Base-by-base conservation (phyloP, 345 rosid species). In the Populus deltoides region DNA sequence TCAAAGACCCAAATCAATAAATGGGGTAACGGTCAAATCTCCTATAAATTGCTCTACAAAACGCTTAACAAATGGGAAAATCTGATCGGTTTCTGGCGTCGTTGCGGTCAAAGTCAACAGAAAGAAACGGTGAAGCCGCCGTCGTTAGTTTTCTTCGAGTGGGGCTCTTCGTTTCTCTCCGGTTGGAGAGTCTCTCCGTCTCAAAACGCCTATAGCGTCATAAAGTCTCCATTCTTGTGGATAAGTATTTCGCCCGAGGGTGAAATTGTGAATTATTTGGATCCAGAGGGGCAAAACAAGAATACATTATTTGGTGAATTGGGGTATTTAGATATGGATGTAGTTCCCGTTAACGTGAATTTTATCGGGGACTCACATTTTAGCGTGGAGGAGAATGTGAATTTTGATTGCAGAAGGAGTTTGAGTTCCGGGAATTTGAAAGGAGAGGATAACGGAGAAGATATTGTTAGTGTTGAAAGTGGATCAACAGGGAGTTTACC, bases 51-150 rank as follows among this genome's bases (percentile, higher is more conserved):
- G 78, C 96, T 95, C 31, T 93, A 90, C 88, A 80, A 70, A 73
- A 91, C 90, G 72, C 94, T 93, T 5, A 75, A 25, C 55, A 82
- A 82, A 43, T 90, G 94, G 82, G 96, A 91, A 47, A 85, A 86
- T 81, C 88, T 95, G 35, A 91, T 93, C 24, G 99, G 99, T 0
- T 92, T 93, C 87, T 95, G 98, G 99, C 98, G 98, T 13, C 92
- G 91, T 5, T 88, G 97, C 80, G 94, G 96, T 68, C 87, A 88
- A 24, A 62, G 51, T 63, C 81, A 53, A n/a, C 84, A 66, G 70
- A 71, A 61, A n/a, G 63, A 36, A n/a, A 25, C 81, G 5, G 78
- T 41, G 15, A 80, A 83, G 4, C 86, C 91, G 0, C 96, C 99
- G 13, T 85, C 85, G 70, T 70, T 95, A 20, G 78, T 95, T 73